Conservation (phyloP, 441 rosid genomes). For the Erodium texanum region DNA sequence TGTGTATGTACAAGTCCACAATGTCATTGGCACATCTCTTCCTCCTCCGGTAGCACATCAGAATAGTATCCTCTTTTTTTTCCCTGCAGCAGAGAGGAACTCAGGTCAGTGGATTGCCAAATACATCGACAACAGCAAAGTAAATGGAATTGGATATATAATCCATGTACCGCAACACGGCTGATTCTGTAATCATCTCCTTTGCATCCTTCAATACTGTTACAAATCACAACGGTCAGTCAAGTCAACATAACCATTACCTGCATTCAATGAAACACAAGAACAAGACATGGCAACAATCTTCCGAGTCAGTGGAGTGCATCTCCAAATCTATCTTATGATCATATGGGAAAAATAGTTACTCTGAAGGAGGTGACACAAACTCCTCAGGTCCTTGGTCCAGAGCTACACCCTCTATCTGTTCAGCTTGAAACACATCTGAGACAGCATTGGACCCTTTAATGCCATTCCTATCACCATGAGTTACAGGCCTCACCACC, state of each 20-base stretch:
- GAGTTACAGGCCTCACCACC: slow-evolving; percentile 20
- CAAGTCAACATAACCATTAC: slow-evolving; percentile 7
- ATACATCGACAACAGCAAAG: not conserved
- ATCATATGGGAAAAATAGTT: not conserved
- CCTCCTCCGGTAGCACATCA: slow-evolving; percentile 24
- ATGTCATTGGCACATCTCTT: too few species aligned
- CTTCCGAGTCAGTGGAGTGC: not conserved
- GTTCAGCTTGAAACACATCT: slow-evolving; percentile 29
- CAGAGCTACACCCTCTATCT: slow-evolving; percentile 23
- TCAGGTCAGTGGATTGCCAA: not conserved
- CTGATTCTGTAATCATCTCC: not conserved
- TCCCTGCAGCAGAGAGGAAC: slow-evolving; percentile 10
- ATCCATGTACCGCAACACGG: slow-evolving; percentile 8
- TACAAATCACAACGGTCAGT: slow-evolving; percentile 13
- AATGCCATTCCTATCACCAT: slow-evolving; percentile 23
- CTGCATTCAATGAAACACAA: not conserved
- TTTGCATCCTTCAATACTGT: slow-evolving; percentile 12
- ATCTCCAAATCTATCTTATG: not conserved
- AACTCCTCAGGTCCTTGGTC: slow-evolving; percentile 31
- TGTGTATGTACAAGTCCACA: too few species aligned
- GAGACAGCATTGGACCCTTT: slow-evolving; percentile 30
- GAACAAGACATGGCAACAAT: not conserved
- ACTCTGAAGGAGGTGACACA: slow-evolving; percentile 22
- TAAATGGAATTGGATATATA: not conserved
- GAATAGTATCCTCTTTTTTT: not conserved